Evolutionary conservation across 169 alveolate genomes (phyloP), one percentile per base, ranked within the genome.

Genomic region (Eimeria tenella): DNA sequence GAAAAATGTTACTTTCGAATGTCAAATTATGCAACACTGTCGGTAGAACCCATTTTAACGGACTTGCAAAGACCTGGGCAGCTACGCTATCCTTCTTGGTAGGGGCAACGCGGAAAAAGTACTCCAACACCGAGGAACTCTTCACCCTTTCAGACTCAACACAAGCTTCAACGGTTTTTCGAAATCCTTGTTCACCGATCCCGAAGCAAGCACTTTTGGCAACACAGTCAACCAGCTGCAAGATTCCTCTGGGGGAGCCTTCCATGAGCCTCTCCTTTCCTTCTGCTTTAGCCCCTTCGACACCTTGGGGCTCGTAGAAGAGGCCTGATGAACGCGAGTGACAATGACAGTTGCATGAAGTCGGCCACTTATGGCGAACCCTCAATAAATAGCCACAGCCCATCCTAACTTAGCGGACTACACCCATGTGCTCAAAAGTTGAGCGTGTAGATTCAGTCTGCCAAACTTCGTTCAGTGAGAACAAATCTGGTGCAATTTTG

Each of bases 41-140:
- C 42, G 0, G 42, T 31, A 31, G 42, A 31, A 31, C 42, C 42
- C 42, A 31, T 31, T 58, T 62, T 7, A 77, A 84, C 91, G 60
- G 49, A 84, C 91, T 84, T 62, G 81, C 77, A 84, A 84, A 84
- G 23, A 62, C 81, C 62, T 84, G 65, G 52, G 91, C 75, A 10
- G 79, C 58, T 13, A 84, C 79, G 11, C 63, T 84, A 42, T 53
- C 23, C 63, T 17, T 58, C 65, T 23, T 84, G 19, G 21, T 58
- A 42, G 81, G 11, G 91, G 79, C 7, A 21, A 60, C 73, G 58
- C n/a, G 81, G 23, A 62, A 84, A 19, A 84, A 84, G 65, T 58
- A 5, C 5, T 62, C 63, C 91, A 84, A 62, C 63, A 60, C 79
- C 49, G 91, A 84, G 15, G 65, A 58, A 15, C 3, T 13, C 58